phyloP scores from a whole-genome alignment of 768 basidiomycete genomes.

The Piloderma croceum region DNA sequence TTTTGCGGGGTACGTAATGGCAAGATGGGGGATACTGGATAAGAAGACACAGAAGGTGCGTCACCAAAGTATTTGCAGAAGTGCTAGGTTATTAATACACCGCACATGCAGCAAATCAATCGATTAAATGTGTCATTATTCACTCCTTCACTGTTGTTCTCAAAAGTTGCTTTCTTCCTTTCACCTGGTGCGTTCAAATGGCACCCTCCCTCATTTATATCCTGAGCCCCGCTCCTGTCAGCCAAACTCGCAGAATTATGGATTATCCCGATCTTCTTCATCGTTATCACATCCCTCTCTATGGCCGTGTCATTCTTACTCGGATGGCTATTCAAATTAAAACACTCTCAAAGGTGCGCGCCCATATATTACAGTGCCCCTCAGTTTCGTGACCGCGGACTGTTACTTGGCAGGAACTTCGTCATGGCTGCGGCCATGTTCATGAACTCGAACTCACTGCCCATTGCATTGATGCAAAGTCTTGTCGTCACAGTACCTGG shows the following conservation, averaged over 20 bases:
- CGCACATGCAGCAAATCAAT: constrained; percentile 56
- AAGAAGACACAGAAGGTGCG: constrained; percentile 83
- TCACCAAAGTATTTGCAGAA: constrained; percentile 1
- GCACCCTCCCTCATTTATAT: background rate
- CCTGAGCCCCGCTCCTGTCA: constrained; percentile 19
- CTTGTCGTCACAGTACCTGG: constrained; percentile 79
- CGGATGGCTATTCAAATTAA: constrained; percentile 59
- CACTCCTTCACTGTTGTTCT: constrained; percentile 83
- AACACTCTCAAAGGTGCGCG: constrained; percentile 69
- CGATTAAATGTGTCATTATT: constrained; percentile 85
- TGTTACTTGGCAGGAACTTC: constrained; percentile 47
- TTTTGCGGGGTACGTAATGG: constrained; percentile 77
- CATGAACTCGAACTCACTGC: constrained; percentile 93
- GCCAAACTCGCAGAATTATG: constrained; percentile 78
- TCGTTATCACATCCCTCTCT: constrained; percentile 67
- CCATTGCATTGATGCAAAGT: constrained; percentile 90
- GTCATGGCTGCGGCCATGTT: constrained; percentile 81
- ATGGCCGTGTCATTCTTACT: constrained; percentile 62
- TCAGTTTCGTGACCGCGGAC: background rate
- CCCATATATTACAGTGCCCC: background rate
- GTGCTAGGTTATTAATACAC: background rate
- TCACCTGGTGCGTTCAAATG: constrained; percentile 52
- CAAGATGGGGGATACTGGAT: constrained; percentile 75
- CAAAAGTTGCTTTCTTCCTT: constrained; percentile 91
- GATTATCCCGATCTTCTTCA: constrained; percentile 83